Evolutionary conservation across 495 filamentous ascomycete genomes (phyloP), one percentile per base, ranked within the genome.

Genomic region (Pyronema domesticum): DNA sequence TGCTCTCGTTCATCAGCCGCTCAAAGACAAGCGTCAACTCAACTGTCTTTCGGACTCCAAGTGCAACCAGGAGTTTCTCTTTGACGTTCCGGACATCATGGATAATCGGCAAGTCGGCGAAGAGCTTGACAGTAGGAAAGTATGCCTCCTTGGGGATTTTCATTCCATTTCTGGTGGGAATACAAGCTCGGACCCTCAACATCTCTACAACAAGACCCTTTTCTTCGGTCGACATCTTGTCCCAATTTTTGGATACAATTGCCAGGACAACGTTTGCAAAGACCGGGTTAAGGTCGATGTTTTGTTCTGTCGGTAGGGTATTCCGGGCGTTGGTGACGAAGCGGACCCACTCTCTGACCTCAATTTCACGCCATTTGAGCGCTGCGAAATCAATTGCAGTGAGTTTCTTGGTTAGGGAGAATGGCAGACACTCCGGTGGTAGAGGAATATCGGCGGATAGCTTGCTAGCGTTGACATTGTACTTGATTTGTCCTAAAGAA

Each of bases 161-260:
- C 89, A 96, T 89, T 8, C 93, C 93, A 57, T 81, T 67, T 62
- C 82, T 95, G 0, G 93, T 96, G 0, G 93, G 93, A 56, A 99
- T 89, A 23, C 91, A 75, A 3, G 85, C 81, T 34, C 80, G 72
- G 19, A 74, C 70, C 42, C 76, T 73, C 8, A 96, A 69, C 7
- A 83, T 66, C 9, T 73, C 69, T 13, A 78, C 63, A 11, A 94
- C 68, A 11, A 75, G 79, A 14, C 75, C 71, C 64, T 83, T 93
- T 3, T 79, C 80, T 15, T 72, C 68, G 30, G 69, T 66, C 55
- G 77, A 81, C 11, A 95, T 64, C 19, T 69, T 71, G 9, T 95
- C 89, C 89, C 89, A 98, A 54, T 81, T 76, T 65, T 86, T 93
- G 5, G 89, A 94, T 17, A 96, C 60, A 9, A 93, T 74, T 7